A percentile compares a stretch with the other conserved stretches of the same genome.
Conservation (phyloP, 371 early-diverging fungal species). For the Cokeromyces recurvatus region DNA sequence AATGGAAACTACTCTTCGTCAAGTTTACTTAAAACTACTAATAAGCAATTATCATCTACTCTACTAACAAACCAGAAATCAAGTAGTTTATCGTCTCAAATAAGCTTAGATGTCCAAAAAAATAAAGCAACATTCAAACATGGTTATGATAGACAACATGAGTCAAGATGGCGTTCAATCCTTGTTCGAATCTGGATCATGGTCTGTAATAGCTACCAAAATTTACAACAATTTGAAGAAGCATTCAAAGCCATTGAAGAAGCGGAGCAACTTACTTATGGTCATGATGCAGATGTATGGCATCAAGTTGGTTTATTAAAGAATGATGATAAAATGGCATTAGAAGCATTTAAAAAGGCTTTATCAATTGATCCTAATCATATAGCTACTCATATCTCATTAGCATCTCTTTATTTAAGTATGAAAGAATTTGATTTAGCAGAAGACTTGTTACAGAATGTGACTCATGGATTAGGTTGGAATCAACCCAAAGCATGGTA, state of each 20-base stretch:
- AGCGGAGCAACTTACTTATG: conserved; percentile 7
- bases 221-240: conserved; percentile 2
- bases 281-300: conserved; percentile 13
- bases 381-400: conserved; percentile 14
- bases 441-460: conserved; percentile 24
- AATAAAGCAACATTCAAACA: too few relatives aligned
- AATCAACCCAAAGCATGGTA: conserved; percentile 35
- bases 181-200: conserved; percentile 12
- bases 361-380: conserved; percentile 31
- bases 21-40: too few relatives aligned
- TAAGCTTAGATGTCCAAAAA: too few relatives aligned
- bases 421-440: conserved; percentile 26
- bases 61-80: too few relatives aligned
- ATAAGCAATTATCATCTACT: too few relatives aligned
- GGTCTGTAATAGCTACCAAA: conserved; percentile 10
- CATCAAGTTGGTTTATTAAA: conserved; percentile 4
- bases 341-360: conserved; percentile 32
- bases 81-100: too few relatives aligned
- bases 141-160: too few relatives aligned
- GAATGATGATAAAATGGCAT: conserved; percentile 11
- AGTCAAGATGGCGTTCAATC: conserved; percentile 8
- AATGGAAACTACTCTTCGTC: too few relatives aligned
- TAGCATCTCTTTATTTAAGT: conserved; percentile 21
- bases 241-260: conserved; percentile 11
- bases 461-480: conserved; percentile 31